Conservation (phyloP, 2,329 filamentous ascomycete species). For the Colletotrichum theobromicola region DNA sequence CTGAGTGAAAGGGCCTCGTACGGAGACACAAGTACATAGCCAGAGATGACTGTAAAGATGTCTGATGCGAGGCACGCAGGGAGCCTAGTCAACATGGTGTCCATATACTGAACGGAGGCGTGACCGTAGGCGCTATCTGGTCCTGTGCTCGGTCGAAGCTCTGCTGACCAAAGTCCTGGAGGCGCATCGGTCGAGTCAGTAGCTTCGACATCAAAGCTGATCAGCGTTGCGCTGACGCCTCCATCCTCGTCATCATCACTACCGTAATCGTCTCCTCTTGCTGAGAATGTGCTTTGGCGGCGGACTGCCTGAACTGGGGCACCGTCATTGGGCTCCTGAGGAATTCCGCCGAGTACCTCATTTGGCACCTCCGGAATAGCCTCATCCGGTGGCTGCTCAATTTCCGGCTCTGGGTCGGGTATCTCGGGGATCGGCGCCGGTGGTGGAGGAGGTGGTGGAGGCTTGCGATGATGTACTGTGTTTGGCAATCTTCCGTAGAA, state of each 20-base stretch:
- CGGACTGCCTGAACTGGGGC: conserved; percentile 39
- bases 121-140: conserved; percentile 29
- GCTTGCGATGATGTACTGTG: conserved; percentile 34
- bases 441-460: conserved; percentile 23
- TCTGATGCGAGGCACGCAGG: conserved; percentile 53
- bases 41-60: conserved; percentile 48
- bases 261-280: conserved; percentile 56
- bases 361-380: neutral
- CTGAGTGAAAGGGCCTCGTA: conserved; percentile 53
- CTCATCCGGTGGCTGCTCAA: neutral
- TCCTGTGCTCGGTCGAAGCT: conserved; percentile 56
- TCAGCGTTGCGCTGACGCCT: conserved; percentile 59
- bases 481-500: conserved; percentile 46
- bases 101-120: conserved; percentile 42
- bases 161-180: conserved; percentile 62
- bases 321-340: conserved; percentile 5
- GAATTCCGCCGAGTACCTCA: neutral
- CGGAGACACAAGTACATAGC: conserved; percentile 49
- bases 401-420: neutral
- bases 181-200: conserved; percentile 57
- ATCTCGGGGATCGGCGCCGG: conserved; percentile 18
- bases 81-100: conserved; percentile 56
- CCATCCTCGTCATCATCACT: conserved; percentile 64
- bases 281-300: conserved; percentile 52
- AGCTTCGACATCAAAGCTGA: conserved; percentile 67